Evolutionary conservation across 371 early-diverging fungal species (phyloP).

Genomic region (Dinochytrium kinnereticum): DNA sequence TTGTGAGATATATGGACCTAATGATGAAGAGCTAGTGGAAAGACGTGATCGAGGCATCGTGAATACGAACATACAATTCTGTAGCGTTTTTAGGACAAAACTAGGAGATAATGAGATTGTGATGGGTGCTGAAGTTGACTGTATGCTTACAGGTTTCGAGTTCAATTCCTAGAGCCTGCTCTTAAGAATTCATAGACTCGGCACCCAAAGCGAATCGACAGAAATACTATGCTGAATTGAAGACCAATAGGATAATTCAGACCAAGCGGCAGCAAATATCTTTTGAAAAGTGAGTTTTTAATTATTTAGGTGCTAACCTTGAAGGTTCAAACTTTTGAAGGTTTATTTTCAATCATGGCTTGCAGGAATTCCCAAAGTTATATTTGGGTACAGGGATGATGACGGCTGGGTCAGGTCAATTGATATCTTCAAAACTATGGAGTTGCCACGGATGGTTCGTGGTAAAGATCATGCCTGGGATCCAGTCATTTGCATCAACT

Average conservation of each 20-base stretch:
- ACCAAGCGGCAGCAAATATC: conserved; percentile 54
- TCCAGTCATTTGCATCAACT: conserved; percentile 65
- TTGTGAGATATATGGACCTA: conserved; percentile 10
- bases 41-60: conserved; percentile 59
- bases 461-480: conserved; percentile 49
- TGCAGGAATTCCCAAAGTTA: conserved; percentile 80
- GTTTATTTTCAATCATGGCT: conserved; percentile 94
- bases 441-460: conserved; percentile 79
- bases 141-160: conserved; percentile 54
- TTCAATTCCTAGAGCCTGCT: conserved; percentile 33
- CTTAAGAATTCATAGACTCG: conserved; percentile 32
- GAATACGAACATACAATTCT: conserved; percentile 86
- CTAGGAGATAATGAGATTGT: conserved; percentile 72
- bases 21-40: conserved; percentile 23
- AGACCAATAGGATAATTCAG: conserved; percentile 77
- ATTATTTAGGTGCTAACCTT: conserved; percentile 35
- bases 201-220: conserved; percentile 43
- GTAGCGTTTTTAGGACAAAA: conserved; percentile 79
- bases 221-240: conserved; percentile 80
- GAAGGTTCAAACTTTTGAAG: conserved; percentile 72
- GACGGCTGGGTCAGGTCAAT: conserved; percentile 61
- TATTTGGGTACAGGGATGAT: conserved; percentile 87
- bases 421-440: conserved; percentile 71
- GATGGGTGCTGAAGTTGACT: conserved; percentile 94
- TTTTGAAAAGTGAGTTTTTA: conserved; percentile 66